phyloP scores from a whole-genome alignment of 1,284 basidiomycete genomes.

The Grifola frondosa region DNA sequence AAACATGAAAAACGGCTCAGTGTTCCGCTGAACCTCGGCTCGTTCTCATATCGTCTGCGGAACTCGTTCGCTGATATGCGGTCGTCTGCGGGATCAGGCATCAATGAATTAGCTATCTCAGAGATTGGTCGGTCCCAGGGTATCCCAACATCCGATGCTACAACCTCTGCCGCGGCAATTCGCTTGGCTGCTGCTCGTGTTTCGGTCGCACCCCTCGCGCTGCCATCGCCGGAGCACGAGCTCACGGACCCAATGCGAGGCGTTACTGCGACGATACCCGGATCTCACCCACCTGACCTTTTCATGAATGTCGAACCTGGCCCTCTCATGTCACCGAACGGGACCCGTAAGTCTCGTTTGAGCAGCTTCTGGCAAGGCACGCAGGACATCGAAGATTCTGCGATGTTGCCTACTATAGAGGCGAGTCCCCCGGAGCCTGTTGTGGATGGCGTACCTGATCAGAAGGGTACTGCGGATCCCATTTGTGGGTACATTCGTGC shows the following conservation, averaged over 20 bases:
- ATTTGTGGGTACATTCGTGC: constrained; percentile 15
- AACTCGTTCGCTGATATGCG: constrained; percentile 56
- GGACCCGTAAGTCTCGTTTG: constrained; percentile 52
- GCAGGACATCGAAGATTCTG: constrained; percentile 41
- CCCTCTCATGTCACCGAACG: constrained; percentile 44
- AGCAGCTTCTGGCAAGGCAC: constrained; percentile 73
- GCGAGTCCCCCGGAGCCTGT: constrained; percentile 24
- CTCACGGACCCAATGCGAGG: constrained; percentile 82
- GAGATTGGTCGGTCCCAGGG: constrained; percentile 28
- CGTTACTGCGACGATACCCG: constrained; percentile 63
- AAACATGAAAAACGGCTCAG: constrained; percentile 21
- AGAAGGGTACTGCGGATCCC: constrained; percentile 1
- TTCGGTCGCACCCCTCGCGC: constrained; percentile 73
- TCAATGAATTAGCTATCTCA: constrained; percentile 18
- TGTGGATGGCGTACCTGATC: constrained; percentile 7
- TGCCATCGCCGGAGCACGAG: constrained; percentile 87
- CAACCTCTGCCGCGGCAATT: constrained; percentile 78
- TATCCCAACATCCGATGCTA: constrained; percentile 48
- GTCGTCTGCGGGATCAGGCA: constrained; percentile 26
- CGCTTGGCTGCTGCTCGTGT: constrained; percentile 78
- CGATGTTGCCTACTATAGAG: constrained; percentile 28
- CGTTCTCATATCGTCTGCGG: constrained; percentile 47
- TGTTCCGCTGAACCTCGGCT: constrained; percentile 25
- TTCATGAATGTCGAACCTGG: constrained; percentile 11
- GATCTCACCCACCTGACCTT: constrained; percentile 47